A percentile compares a stretch with the other conserved stretches of the same genome.
phyloP scores from a whole-genome alignment of 75 land plant genomes.

The Gnetum montanum region DNA sequence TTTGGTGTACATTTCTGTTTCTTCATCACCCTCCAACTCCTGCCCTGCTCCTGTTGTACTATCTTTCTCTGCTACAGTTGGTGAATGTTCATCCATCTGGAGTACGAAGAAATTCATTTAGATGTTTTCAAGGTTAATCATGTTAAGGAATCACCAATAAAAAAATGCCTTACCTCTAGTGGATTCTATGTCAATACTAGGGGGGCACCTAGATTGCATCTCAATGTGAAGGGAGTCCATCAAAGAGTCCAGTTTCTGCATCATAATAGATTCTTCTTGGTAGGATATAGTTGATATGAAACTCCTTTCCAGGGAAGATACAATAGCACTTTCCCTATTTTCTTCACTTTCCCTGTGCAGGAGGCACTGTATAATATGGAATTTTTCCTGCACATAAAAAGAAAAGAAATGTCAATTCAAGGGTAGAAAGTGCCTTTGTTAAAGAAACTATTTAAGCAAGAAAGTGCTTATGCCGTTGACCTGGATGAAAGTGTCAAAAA shows the following conservation, averaged over 20 bases:
- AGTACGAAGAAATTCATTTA: no score
- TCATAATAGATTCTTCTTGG: constrained; percentile 56
- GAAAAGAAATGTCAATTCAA: no score
- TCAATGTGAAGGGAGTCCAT: constrained; percentile 54
- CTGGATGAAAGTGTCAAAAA: background rate
- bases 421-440: no score
- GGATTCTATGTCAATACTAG: constrained; percentile 55
- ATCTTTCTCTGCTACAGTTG: no score
- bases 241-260: constrained; percentile 59
- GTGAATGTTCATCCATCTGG: no score
- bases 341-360: constrained; percentile 38
- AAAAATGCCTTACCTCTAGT: constrained; percentile 50
- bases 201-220: constrained; percentile 58
- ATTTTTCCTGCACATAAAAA: constrained; percentile 95
- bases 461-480: no score
- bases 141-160: no score
- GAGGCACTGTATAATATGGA: constrained; percentile 82
- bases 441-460: background rate
- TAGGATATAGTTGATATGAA: constrained; percentile 76
- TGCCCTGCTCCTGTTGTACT: no score
- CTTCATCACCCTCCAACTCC: no score
- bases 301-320: constrained; percentile 71
- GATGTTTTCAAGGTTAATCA: no score
- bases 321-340: constrained; percentile 49
- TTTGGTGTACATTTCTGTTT: no score